Evolutionary conservation across 768 basidiomycete genomes (phyloP).

Genomic region (Termitomyces sp.): DNA sequence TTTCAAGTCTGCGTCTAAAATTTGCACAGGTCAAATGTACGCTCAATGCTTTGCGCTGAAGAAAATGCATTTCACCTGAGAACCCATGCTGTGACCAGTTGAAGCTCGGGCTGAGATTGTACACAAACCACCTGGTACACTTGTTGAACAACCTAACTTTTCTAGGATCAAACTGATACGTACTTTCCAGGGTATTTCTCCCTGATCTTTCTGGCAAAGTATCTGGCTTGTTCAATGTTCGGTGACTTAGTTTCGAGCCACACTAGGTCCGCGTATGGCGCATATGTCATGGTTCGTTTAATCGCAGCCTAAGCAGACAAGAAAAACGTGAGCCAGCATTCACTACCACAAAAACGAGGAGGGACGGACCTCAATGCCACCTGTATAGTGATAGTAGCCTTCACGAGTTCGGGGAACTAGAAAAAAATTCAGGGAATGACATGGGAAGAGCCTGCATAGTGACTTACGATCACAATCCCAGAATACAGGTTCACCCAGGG

Average conservation of each 20-base stretch:
- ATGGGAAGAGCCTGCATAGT: not conserved
- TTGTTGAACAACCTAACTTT: not conserved
- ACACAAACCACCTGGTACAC: slow-evolving; percentile 69
- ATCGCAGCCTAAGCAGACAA: slow-evolving; percentile 52
- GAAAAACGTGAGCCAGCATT: not conserved
- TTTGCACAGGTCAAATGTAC: not conserved
- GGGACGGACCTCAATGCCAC: slow-evolving; percentile 58
- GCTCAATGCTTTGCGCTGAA: not conserved
- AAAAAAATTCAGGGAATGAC: slow-evolving; percentile 1
- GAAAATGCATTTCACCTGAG: slow-evolving; percentile 34
- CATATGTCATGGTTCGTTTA: slow-evolving; percentile 72
- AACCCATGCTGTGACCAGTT: slow-evolving; percentile 88
- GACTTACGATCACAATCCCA: slow-evolving; percentile 87
- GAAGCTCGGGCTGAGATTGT: slow-evolving; percentile 92
- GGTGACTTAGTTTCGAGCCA: slow-evolving; percentile 95
- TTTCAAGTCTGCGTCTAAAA: slow-evolving; percentile 66
- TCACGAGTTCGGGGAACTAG: slow-evolving; percentile 82
- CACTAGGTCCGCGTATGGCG: slow-evolving; percentile 82
- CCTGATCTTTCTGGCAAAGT: slow-evolving; percentile 72
- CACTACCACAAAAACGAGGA: not conserved
- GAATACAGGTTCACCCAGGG: slow-evolving; percentile 62
- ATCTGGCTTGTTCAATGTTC: slow-evolving; percentile 70
- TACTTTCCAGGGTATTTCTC: slow-evolving; percentile 70
- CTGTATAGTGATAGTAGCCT: slow-evolving; percentile 85
- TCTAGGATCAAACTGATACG: slow-evolving; percentile 8